Base-by-base conservation (phyloP, 2,329 filamentous ascomycete genomes). In the Talaromyces sp. region DNA sequence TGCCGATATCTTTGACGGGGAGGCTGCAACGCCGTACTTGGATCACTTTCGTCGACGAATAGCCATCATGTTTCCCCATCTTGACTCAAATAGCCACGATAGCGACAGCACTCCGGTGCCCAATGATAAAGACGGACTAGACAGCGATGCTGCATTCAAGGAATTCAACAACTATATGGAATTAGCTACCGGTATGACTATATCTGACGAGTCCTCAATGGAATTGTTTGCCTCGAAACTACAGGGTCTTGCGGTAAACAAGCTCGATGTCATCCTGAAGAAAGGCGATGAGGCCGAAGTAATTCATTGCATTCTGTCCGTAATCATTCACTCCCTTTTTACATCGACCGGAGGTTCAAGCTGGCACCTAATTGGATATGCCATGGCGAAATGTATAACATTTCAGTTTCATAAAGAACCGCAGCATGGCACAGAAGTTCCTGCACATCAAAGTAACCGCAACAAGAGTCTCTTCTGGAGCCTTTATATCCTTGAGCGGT, bases 351-450 rank as follows among this genome's bases (percentile, higher is more conserved):
- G 72, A 24, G 73, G 73, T 2, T 75, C 73, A 7, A 68, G 72
- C 2, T 75, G 73, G 73, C 73, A 75, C 57, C 59, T 75, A 22
- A 47, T 74, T 16, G 73, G 72, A 13, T 58, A 75, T n/a, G 72
- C 72, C n/a, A 70, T 74, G 68, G 70, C 72, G 31, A 72, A 70
- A 52, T 72, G 68, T 31, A 70, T 75, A 43, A 68, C 70, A 1
- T 69, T 70, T 39, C 65, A 72, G 14, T 66, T 75, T 35, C 72
- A 74, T 59, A 70, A 70, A 35, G 72, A 74, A 9, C 64, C 24
- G 24, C 45, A 48, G 45, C 45, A 48, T 27, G n/a, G 7, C 24
- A 11, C 22, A 22, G 45, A 6, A 27, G 24, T 48, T 9, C 8
- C n/a, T 27, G 1, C 45, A 48, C 2, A 9, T 19, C n/a, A 48